phyloP scores from a whole-genome alignment of 495 filamentous ascomycete species.

The Astrocystis sublimbata region DNA sequence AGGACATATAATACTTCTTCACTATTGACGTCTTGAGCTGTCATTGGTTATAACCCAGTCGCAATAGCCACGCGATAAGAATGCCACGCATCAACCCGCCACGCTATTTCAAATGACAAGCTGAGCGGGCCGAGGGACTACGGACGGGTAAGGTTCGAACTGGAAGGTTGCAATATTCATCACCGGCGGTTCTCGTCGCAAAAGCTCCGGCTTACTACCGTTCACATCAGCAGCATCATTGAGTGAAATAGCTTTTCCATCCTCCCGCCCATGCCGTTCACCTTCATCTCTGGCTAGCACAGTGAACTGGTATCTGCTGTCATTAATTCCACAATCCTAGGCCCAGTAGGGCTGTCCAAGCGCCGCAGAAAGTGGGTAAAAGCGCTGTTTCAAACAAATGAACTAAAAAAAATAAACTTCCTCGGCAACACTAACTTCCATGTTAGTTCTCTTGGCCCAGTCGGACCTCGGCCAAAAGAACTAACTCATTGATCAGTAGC shows the following conservation, averaged over 20 bases:
- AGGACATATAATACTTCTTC: not conserved
- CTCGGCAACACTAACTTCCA: not conserved
- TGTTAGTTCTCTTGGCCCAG: not conserved
- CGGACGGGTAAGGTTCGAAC: not conserved
- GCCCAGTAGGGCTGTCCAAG: not conserved
- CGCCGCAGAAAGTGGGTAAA: not conserved
- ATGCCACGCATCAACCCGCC: not conserved
- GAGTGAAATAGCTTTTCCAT: not conserved
- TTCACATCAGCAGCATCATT: not conserved
- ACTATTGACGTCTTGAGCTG: not conserved
- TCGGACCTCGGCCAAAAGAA: not conserved
- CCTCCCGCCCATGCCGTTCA: not conserved
- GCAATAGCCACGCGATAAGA: not conserved
- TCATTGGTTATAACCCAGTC: slow-evolving; percentile 7
- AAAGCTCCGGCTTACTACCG: slow-evolving; percentile 13
- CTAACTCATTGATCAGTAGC: not conserved
- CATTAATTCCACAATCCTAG: not conserved
- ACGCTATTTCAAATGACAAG: not conserved
- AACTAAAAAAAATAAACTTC: not conserved
- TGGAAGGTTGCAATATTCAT: slow-evolving; percentile 5
- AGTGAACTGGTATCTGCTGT: too few species aligned
- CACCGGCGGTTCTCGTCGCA: slow-evolving; percentile 3
- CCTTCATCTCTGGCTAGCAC: not conserved
- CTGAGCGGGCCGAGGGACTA: not conserved
- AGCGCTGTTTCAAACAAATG: not conserved